Percentiles rank a stretch among this genome's conserved stretches.
phyloP scores from a whole-genome alignment of 208 protist species.

The Acanthamoeba comandoni region DNA sequence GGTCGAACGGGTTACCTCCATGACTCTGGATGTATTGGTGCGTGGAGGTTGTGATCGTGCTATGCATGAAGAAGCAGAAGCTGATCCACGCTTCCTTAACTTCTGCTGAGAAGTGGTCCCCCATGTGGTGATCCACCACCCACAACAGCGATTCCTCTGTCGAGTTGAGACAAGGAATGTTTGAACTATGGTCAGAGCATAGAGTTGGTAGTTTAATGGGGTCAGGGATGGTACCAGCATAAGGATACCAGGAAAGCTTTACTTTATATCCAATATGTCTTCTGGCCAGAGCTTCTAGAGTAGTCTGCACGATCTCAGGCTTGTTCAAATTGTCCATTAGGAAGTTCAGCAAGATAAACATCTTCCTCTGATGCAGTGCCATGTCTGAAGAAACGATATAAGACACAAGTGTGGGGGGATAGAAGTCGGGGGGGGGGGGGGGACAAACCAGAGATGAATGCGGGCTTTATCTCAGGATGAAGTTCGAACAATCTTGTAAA shows the following conservation, averaged over 20 bases:
- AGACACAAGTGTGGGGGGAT: background rate
- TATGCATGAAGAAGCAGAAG: no score
- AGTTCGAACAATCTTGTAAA: background rate
- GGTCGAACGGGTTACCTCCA: no score
- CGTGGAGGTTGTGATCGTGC: no score
- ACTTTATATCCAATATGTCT: constrained; percentile 17
- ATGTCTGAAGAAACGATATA: constrained; percentile 6
- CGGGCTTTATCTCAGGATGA: background rate
- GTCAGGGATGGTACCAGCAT: background rate
- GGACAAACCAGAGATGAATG: constrained; percentile 10
- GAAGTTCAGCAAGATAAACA: constrained; percentile 52
- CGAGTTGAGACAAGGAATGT: background rate
- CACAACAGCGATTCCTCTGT: constrained; percentile 12
- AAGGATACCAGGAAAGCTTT: constrained; percentile 10
- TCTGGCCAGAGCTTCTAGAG: constrained; percentile 6
- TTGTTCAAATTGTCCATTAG: constrained; percentile 23
- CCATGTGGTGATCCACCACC: constrained; percentile 10
- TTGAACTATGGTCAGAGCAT: background rate
- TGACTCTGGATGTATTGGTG: no score
- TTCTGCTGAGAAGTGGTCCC: background rate
- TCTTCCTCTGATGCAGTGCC: constrained; percentile 17
- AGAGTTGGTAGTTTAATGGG: background rate
- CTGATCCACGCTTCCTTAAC: no score
- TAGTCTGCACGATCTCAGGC: background rate
- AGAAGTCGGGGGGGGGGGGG: background rate